A percentile compares a stretch with the other conserved stretches of the same genome.
phyloP scores from a whole-genome alignment of 768 basidiomycete species.

The Daedaleopsis sinensis region DNA sequence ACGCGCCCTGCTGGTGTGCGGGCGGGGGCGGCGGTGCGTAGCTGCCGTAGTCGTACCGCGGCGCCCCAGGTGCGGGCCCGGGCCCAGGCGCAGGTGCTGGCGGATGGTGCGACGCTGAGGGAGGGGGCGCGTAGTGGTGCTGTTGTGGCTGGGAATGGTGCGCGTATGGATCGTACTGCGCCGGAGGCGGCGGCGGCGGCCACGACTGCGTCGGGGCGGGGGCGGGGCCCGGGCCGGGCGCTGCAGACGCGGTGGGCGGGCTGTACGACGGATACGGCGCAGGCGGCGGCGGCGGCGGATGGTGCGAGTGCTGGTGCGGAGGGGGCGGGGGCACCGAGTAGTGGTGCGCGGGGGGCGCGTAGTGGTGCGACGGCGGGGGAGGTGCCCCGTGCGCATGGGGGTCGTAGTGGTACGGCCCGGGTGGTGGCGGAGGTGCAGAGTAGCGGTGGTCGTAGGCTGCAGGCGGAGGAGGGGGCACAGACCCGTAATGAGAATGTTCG shows the following conservation, averaged over 20 bases:
- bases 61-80: conserved; percentile 19
- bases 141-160: conserved; percentile 32
- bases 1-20: conserved; percentile 15
- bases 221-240: conserved; percentile 23
- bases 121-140: conserved; percentile 27
- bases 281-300: conserved; percentile 16
- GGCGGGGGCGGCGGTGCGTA: conserved; percentile 23
- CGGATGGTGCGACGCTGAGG: conserved; percentile 21
- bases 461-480: conserved; percentile 14
- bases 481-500: conserved; percentile 20
- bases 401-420: conserved; percentile 24
- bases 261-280: conserved; percentile 21
- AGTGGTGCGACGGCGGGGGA: conserved; percentile 31
- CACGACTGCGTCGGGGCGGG: conserved; percentile 19
- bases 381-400: conserved; percentile 26
- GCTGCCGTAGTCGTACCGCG: conserved; percentile 16
- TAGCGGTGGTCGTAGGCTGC: conserved; percentile 28
- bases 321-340: conserved; percentile 22
- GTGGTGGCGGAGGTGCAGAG: conserved; percentile 22
- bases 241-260: conserved; percentile 21
- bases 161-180: conserved; percentile 31
- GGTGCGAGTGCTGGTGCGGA: conserved; percentile 14
- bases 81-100: conserved; percentile 25
- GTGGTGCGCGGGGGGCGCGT: conserved; percentile 18
- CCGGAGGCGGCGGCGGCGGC: conserved; percentile 12